These are phyloP conservation scores for Komagataella pastoris DNA, from an alignment of 805 yeast species.

Conservation along the genomic window DNA sequence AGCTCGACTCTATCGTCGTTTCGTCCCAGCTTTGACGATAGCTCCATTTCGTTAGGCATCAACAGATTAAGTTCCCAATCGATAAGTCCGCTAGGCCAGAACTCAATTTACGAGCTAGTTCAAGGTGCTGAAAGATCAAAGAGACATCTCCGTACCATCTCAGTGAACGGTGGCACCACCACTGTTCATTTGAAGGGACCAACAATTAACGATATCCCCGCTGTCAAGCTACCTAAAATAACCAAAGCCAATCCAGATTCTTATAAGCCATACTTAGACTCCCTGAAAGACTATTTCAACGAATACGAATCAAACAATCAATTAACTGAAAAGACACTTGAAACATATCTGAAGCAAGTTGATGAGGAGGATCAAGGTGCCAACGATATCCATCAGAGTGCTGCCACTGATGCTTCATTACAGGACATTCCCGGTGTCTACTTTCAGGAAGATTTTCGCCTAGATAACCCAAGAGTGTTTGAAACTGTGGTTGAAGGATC, in stretches of 20 bases:
- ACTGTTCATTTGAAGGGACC: slow-evolving; percentile 48
- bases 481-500: slow-evolving; percentile 56
- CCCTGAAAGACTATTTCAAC: slow-evolving; percentile 29
- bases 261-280: slow-evolving; percentile 28
- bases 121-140: slow-evolving; percentile 24
- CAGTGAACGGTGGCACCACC: slow-evolving; percentile 20
- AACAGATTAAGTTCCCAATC: slow-evolving; percentile 23
- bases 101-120: slow-evolving; percentile 67
- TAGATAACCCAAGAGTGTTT: slow-evolving; percentile 83
- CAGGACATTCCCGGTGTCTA: slow-evolving; percentile 55
- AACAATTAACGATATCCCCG: slow-evolving; percentile 74
- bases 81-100: slow-evolving; percentile 51
- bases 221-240: slow-evolving; percentile 48
- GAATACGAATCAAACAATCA: slow-evolving; percentile 27
- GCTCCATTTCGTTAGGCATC: slow-evolving; percentile 21
- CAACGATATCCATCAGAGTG: neutral
- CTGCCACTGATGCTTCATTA: slow-evolving; percentile 12
- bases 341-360: slow-evolving; percentile 16
- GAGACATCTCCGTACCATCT: slow-evolving; percentile 13
- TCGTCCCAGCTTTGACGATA: slow-evolving; percentile 19
- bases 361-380: slow-evolving; percentile 10
- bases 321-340: slow-evolving; percentile 28
- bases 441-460: slow-evolving; percentile 52
- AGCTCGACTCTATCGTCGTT: slow-evolving; percentile 12
- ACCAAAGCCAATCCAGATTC: slow-evolving; percentile 27